Evolutionary conservation across 2,329 filamentous ascomycete genomes (phyloP).

Genomic region (Cladosporium colombiae): DNA sequence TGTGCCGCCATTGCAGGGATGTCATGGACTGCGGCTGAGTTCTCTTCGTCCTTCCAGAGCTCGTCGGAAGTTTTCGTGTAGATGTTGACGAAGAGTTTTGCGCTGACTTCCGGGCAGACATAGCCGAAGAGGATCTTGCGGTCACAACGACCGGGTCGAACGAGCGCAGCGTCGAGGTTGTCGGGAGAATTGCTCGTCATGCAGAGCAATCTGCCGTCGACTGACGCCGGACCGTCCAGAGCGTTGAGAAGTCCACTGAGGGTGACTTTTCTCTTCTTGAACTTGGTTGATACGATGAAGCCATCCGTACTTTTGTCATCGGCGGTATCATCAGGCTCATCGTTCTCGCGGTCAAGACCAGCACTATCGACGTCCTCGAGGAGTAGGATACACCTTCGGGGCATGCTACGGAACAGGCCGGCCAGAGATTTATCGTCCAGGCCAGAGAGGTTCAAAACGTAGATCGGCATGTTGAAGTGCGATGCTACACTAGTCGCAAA

Average conservation of each 20-base stretch:
- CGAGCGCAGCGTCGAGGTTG: slow-evolving; percentile 68
- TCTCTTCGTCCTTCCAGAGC: background rate
- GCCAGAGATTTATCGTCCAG: slow-evolving; percentile 48
- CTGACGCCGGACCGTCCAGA: slow-evolving; percentile 75
- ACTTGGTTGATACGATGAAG: background rate
- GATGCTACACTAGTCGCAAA: slow-evolving; percentile 89
- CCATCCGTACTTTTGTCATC: slow-evolving; percentile 37
- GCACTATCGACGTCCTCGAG: slow-evolving; percentile 49
- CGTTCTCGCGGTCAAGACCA: slow-evolving; percentile 26
- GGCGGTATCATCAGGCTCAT: background rate
- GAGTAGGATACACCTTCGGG: slow-evolving; percentile 27
- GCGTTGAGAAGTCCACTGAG: slow-evolving; percentile 76
- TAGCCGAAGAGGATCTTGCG: slow-evolving; percentile 60
- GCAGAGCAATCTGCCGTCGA: slow-evolving; percentile 73
- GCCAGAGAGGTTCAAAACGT: slow-evolving; percentile 48
- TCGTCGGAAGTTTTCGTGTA: slow-evolving; percentile 19
- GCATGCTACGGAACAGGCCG: background rate
- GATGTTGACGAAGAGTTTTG: slow-evolving; percentile 43
- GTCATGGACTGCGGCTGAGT: background rate
- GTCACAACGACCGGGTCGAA: slow-evolving; percentile 70
- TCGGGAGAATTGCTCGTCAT: slow-evolving; percentile 79
- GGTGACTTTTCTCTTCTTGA: slow-evolving; percentile 14
- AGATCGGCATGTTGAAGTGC: slow-evolving; percentile 8
- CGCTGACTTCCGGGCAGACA: slow-evolving; percentile 40
- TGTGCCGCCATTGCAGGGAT: slow-evolving; percentile 1